Conservation (phyloP, 1,284 basidiomycete genomes). For the Cryptococcus sp. region DNA sequence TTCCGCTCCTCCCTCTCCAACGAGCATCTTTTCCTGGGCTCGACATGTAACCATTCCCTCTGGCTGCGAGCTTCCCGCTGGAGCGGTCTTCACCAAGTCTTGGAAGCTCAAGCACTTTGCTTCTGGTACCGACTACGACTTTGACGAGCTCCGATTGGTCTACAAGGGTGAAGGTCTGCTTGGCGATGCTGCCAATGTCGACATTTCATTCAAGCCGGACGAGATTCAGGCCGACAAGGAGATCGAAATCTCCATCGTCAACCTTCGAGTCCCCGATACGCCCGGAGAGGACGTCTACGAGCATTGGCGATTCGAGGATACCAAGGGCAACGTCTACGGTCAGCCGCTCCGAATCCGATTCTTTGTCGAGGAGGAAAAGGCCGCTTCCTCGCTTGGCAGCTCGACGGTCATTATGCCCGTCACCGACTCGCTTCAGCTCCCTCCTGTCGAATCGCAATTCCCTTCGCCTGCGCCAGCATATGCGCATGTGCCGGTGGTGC, state of each 20-base stretch:
- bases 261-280: conserved; percentile 32
- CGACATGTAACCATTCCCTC: conserved; percentile 38
- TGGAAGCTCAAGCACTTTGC: conserved; percentile 42
- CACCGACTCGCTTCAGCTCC: conserved; percentile 7
- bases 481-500: conserved; percentile 1
- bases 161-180: conserved; percentile 18
- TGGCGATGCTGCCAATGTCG: conserved; percentile 16
- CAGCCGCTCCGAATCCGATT: conserved; percentile 35
- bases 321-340: conserved; percentile 33
- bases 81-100: conserved; percentile 42
- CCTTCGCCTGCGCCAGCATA: background rate
- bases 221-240: conserved; percentile 35
- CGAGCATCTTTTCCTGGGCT: conserved; percentile 41
- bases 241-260: conserved; percentile 28
- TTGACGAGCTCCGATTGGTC: conserved; percentile 28
- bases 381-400: conserved; percentile 18
- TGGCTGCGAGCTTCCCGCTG: conserved; percentile 32
- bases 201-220: conserved; percentile 11
- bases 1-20: too few species aligned
- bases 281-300: conserved; percentile 35
- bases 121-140: conserved; percentile 31
- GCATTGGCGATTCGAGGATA: conserved; percentile 41
- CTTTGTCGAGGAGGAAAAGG: conserved; percentile 24
- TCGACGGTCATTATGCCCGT: conserved; percentile 31
- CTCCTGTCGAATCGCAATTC: conserved; percentile 4